These are phyloP conservation scores for Mucuna pruriens DNA, from an alignment of 306 rosid species.

Conservation along the genomic window DNA sequence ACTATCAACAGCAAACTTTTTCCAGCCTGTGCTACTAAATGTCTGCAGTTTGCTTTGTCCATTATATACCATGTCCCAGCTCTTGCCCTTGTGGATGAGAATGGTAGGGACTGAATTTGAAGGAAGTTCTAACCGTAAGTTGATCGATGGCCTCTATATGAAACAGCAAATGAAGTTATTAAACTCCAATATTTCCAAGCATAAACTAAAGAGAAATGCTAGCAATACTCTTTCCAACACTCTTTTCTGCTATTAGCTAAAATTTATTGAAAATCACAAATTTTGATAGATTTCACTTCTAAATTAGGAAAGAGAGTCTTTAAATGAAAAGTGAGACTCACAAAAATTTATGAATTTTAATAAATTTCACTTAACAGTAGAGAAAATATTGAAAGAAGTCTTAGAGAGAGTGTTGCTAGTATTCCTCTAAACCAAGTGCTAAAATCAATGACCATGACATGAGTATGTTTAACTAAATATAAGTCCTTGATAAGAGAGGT, in stretches of 20 bases:
- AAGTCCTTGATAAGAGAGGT: conserved; percentile 18
- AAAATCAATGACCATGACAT: conserved; percentile 9
- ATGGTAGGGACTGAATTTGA: conserved; percentile 30
- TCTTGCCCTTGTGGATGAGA: conserved; percentile 46
- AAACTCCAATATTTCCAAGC: background rate
- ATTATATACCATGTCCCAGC: conserved; percentile 49
- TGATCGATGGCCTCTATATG: conserved; percentile 24
- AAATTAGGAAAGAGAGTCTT: no score
- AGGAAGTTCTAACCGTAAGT: conserved; percentile 41
- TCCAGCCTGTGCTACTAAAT: conserved; percentile 46
- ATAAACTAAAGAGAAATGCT: no score
- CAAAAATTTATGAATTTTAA: no score
- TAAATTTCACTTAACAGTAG: no score
- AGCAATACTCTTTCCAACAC: no score
- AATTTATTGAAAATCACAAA: no score
- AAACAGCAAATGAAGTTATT: background rate
- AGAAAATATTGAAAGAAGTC: no score
- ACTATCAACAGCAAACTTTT: conserved; percentile 51
- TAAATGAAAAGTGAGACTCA: no score
- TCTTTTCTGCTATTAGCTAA: no score
- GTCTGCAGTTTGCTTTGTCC: conserved; percentile 20
- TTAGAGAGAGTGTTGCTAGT: no score
- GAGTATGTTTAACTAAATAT: background rate
- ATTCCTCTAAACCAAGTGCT: background rate
- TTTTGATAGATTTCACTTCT: no score